Conservation (phyloP, 768 basidiomycete species). For the Xerocomellus intermedius region DNA sequence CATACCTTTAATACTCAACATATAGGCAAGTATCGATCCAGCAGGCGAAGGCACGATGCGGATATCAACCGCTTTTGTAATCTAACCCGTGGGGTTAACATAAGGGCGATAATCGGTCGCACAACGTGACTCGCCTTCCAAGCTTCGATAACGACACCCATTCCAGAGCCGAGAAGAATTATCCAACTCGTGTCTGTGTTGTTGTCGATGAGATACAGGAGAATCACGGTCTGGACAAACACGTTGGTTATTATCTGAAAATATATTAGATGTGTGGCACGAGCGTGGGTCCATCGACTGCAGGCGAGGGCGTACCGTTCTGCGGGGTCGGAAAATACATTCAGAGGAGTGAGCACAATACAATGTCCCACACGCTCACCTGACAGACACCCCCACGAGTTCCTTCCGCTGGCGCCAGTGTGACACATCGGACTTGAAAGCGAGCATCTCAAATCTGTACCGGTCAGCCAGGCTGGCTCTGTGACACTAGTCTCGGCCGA, state of each 20-base stretch:
- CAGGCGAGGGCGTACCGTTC: conserved; percentile 48
- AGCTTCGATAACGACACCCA: conserved; percentile 81
- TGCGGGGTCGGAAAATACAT: conserved; percentile 26
- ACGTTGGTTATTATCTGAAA: conserved; percentile 84
- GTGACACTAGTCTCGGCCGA: background rate
- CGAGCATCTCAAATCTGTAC: conserved; percentile 87
- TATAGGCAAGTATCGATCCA: conserved; percentile 74
- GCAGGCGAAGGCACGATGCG: conserved; percentile 56
- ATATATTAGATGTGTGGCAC: conserved; percentile 11
- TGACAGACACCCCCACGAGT: conserved; percentile 91
- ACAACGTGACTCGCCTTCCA: conserved; percentile 70
- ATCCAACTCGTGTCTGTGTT: conserved; percentile 97
- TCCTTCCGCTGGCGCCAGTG: conserved; percentile 97
- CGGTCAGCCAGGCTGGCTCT: conserved; percentile 11
- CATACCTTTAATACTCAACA: conserved; percentile 76
- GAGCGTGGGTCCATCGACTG: conserved; percentile 10
- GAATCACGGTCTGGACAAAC: conserved; percentile 85
- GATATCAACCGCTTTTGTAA: conserved; percentile 91
- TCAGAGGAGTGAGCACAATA: conserved; percentile 16
- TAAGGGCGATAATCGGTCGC: conserved; percentile 10
- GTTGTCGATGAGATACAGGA: conserved; percentile 93
- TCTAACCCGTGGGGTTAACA: conserved; percentile 41
- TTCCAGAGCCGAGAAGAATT: conserved; percentile 88
- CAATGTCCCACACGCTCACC: conserved; percentile 44
- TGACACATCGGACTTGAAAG: conserved; percentile 91